Base-by-base conservation (phyloP, 352 stramenopile genomes). In the Pythium rhizo-oryzae region DNA sequence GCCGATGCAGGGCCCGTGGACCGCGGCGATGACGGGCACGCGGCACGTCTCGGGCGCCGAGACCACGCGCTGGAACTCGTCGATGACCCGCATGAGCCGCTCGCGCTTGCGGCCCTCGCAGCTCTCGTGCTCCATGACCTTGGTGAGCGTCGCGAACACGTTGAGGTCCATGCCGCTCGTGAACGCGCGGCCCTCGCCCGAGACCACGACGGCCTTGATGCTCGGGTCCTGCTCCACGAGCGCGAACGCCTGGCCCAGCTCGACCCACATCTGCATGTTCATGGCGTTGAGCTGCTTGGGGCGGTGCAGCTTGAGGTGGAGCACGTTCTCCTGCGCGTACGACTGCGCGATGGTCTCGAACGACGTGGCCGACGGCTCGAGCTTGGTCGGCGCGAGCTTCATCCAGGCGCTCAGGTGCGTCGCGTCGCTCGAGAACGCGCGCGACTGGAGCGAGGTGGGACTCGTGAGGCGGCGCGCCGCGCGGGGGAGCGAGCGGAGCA, bases 211-310 rank as follows among this genome's bases (percentile, higher is more conserved):
- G 16, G 81, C 84, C 53, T 83, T 85, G 52, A 95, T 85, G 67
- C 74, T 87, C 67, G 78, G 67, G 39, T 93, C 84, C 11, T 71
- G 28, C 59, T 95, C 82, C 28, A 96, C 74, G 47, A 78, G 66
- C 33, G 89, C 72, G 41, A 96, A 97, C 18, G 81, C 78, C 47
- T 83, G 63, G 19, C 78, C 77, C 47, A 96, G 59, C 23, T 97
- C 90, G 33, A 82, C 69, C 90, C 90, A 97, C 82, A 97, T 93
- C 63, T 90, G 84, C 84, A 97, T 93, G 73, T 94, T 92, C 77
- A 97, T 92, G 33, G 89, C 86, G 51, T 97, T 97, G 50, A 94
- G 69, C 52, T 88, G 81, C 66, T 88, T 90, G 6, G 91, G 91
- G 12, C 90, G 89, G 47, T 94, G 80, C 28, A 97, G 78, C 61